Conservation (phyloP, 2,329 filamentous ascomycete genomes). For the Rugonectria rugulosa region DNA sequence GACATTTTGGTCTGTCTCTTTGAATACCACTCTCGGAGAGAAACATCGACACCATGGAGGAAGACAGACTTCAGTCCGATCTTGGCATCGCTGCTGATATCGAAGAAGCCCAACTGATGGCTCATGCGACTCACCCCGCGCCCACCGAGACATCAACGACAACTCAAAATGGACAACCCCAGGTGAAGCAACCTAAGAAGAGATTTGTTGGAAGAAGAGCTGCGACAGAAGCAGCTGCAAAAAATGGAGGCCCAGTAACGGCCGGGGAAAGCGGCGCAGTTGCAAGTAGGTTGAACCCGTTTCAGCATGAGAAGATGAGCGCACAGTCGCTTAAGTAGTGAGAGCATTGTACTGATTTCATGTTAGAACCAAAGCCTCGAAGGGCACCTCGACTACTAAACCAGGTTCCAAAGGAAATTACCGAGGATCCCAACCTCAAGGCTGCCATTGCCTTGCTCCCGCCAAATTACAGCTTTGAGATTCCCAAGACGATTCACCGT, state of each 20-base stretch:
- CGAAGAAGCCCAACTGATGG: constrained; percentile 54
- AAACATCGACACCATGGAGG: constrained; percentile 66
- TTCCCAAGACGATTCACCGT: constrained; percentile 96
- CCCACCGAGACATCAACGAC: constrained; percentile 30
- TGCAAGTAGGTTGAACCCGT: constrained; percentile 57
- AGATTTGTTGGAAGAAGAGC: constrained; percentile 87
- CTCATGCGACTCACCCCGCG: constrained; percentile 40
- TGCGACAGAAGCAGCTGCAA: constrained; percentile 67
- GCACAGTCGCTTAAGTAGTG: not conserved
- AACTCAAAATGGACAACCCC: constrained; percentile 50
- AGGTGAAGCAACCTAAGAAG: constrained; percentile 80
- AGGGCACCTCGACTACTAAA: constrained; percentile 84
- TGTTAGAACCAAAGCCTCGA: constrained; percentile 71
- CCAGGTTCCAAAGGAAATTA: constrained; percentile 86
- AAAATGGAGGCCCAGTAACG: constrained; percentile 43
- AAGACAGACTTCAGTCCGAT: constrained; percentile 75
- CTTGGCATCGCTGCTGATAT: constrained; percentile 74
- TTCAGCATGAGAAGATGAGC: constrained; percentile 7
- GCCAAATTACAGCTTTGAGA: constrained; percentile 97
- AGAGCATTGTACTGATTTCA: not conserved
- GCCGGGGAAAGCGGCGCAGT: constrained; percentile 43
- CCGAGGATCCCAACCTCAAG: constrained; percentile 85
- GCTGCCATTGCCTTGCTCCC: constrained; percentile 87
- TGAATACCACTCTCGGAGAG: not conserved
- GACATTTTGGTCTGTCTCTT: not conserved